phyloP scores from a whole-genome alignment of 345 rosid species.

The Hibiscus mutabilis region DNA sequence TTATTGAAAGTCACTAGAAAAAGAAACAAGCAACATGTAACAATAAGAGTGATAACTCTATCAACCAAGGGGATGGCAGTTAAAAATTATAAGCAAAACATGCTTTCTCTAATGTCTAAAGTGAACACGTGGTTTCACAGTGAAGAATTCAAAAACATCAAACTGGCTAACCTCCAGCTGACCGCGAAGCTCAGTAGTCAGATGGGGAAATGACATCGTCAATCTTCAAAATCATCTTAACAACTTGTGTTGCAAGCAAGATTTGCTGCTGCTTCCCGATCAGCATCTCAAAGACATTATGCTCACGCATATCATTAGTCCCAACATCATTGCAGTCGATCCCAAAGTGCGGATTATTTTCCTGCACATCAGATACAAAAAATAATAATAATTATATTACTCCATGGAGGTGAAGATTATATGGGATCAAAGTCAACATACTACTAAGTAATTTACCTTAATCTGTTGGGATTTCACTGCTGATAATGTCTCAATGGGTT shows the following conservation, averaged over 20 bases:
- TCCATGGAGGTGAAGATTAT: neutral
- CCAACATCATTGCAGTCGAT: constrained; percentile 94
- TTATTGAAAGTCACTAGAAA: too few relatives aligned
- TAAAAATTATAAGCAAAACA: constrained; percentile 18
- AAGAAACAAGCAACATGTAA: too few relatives aligned
- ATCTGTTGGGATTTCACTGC: constrained; percentile 90
- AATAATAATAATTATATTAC: neutral
- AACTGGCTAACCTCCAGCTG: constrained; percentile 6
- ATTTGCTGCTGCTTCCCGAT: constrained; percentile 98
- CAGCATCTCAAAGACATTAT: constrained; percentile 80
- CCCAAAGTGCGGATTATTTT: constrained; percentile 68
- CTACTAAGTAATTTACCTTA: constrained; percentile 39
- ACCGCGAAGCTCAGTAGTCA: constrained; percentile 44
- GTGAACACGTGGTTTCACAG: neutral
- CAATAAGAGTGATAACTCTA: neutral
- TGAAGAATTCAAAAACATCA: neutral
- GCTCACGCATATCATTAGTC: constrained; percentile 89
- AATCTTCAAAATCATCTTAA: constrained; percentile 95
- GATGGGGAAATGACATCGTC: constrained; percentile 94
- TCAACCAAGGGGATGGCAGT: neutral
- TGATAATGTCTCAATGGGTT: constrained; percentile 90
- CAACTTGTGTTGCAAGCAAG: constrained; percentile 92
- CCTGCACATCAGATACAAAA: constrained; percentile 34
- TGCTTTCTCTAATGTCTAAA: neutral
- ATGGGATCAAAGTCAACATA: neutral